phyloP scores from a whole-genome alignment of 139 green algal species.

The Zygnema circumcarinatum region DNA sequence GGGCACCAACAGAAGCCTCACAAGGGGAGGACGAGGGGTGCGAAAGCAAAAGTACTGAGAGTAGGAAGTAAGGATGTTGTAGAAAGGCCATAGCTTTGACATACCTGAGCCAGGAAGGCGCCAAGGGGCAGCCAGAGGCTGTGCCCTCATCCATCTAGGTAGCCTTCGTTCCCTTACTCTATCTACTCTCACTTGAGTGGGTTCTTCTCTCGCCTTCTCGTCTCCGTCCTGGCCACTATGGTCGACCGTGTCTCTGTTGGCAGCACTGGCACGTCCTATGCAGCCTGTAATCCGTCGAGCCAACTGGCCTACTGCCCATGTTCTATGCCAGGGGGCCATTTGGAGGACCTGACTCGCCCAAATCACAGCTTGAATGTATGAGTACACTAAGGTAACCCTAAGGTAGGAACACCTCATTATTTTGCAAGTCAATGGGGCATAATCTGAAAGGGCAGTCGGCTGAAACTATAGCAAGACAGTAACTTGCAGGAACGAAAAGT shows the following conservation, averaged over 20 bases:
- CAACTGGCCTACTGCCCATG: slow-evolving; percentile 38
- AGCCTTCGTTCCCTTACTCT: background rate
- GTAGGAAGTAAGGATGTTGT: background rate
- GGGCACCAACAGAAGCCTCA: too few species aligned
- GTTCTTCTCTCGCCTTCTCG: background rate
- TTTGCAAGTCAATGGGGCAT: background rate
- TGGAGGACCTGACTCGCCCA: slow-evolving; percentile 40
- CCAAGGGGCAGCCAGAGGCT: background rate
- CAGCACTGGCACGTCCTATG: slow-evolving; percentile 34
- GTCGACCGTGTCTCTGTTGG: background rate
- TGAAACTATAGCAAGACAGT: too few species aligned
- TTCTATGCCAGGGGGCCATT: slow-evolving; percentile 56
- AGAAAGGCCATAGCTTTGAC: background rate
- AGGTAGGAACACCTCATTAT: background rate
- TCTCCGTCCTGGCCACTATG: background rate
- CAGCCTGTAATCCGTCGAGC: slow-evolving; percentile 39
- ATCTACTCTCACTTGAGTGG: background rate
- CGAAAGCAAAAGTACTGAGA: background rate
- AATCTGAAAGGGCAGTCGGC: too few species aligned
- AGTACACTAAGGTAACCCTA: background rate
- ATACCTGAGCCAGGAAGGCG: background rate
- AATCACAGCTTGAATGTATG: too few species aligned
- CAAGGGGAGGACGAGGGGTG: too few species aligned
- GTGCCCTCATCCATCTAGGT: background rate
- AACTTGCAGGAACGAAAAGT: too few species aligned